Evolutionary conservation across 495 filamentous ascomycete genomes (phyloP), one percentile per base, ranked within the genome.

Genomic region (Umbilicaria muhlenbergii): DNA sequence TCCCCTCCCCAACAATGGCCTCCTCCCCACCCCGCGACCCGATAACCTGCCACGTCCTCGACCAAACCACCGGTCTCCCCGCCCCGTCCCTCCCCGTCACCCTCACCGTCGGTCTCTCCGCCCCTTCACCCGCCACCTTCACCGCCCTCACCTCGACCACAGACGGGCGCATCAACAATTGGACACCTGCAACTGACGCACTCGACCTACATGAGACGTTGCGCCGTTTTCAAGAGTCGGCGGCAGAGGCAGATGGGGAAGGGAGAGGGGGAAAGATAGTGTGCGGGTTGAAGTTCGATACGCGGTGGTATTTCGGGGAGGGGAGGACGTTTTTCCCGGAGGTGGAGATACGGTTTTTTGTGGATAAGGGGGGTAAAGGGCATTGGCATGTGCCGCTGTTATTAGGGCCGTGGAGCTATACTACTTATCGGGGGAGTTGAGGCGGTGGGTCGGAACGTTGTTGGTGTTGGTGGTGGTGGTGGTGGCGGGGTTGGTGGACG

Each of bases 331-430:
- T 98, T 58, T 95, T 85, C 59, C 86, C 85, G 18, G 82, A 88
- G 63, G 86, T 95, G n/a, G 77, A 80, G 59, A 73, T 98, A 34
- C 75, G 75, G 42, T 94, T 98, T 59, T 74, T 73, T 36, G 86
- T 89, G 2, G 70, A 74, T 48, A 5, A 2, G 19, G 60, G 61
- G 24, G 68, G 66, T 38, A 78, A 69, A 54, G 70, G 83, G 64
- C 83, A 92, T 64, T 95, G 87, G 53, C 91, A 98, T 73, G 82
- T 98, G 3, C 91, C 91, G 19, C 64, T 98, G 57, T 52, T 98
- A 58, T 58, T 98, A 63, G 77, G 84, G 43, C 88, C 88, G 36
- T 95, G 79, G 67, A 86, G 80, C 55, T 98, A 93, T 65, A 84
- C 84, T 39, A 95, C 91, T 5, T 98, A 98, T 62, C 68, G 91